Evolutionary conservation across 768 basidiomycete genomes (phyloP), one percentile per base, ranked within the genome.

Genomic region (Lactarius pseudohatsudake): DNA sequence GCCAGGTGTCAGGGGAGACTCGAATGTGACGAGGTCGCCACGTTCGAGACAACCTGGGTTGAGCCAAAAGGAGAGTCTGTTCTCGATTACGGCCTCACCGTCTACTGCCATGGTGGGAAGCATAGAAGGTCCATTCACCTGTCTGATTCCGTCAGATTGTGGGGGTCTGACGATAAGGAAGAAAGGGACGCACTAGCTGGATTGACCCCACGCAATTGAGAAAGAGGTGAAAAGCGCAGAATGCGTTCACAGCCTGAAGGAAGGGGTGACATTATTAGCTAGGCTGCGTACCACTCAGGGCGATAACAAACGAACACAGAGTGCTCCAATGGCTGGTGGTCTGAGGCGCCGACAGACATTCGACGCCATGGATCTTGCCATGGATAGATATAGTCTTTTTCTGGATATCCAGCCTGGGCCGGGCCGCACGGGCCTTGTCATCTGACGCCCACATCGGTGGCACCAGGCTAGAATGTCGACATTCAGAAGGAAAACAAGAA

Each of bases 61-160:
- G 59, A 87, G 78, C 53, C 82, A 78, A 63, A 80, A 77, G 2
- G 87, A 83, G 47, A 88, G 63, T 57, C 84, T 81, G 70, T 86
- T 82, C 75, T 92, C 90, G 26, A 92, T 71, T 32, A 86, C 83
- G 7, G 84, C 54, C 74, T 92, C 90, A 7, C 86, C 88, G 0
- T 75, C 74, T 34, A 75, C 74, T 59, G 80, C 83, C 58, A 93
- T 79, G 0, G 90, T 93, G 7, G 91, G 91, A 34, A 92, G 80
- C 91, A 93, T 93, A 53, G 92, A 93, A 9, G 87, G 86, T 7
- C 91, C 91, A 57, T 76, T 63, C 76, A 86, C 87, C 91, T 92
- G 38, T 68, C 32, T 13, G 66, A 60, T 28, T 18, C 60, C 60
- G 30, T 64, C 40, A 66, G 38, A 16, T 18, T 26, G 53, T 41